Conservation (phyloP, 768 basidiomycete genomes). For the Chalciporus piperatus region DNA sequence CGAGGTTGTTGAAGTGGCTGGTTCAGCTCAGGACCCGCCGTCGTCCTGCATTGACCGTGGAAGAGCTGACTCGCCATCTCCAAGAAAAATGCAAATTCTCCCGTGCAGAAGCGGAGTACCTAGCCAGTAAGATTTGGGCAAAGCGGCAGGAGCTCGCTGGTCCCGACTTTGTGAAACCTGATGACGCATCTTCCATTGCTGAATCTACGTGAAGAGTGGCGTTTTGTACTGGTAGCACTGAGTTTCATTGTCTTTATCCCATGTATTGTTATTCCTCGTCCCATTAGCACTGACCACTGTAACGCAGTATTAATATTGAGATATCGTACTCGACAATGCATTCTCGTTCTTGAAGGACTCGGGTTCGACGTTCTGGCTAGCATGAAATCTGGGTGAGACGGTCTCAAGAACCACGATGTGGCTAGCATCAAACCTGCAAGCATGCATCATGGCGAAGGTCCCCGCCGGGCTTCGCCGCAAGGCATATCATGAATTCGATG, state of each 20-base stretch:
- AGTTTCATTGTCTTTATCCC: background rate
- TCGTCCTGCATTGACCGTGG: slow-evolving; percentile 15
- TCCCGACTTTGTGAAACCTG: slow-evolving; percentile 24
- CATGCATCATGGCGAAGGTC: no score
- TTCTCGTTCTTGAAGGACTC: slow-evolving; percentile 1
- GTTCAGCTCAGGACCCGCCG: slow-evolving; percentile 11
- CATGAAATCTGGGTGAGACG: no score
- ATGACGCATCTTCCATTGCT: slow-evolving; percentile 11
- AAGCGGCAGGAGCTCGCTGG: slow-evolving; percentile 17
- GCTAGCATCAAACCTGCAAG: no score
- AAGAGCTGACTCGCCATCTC: slow-evolving; percentile 21
- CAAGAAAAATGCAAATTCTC: slow-evolving; percentile 24
- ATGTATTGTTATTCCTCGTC: slow-evolving; percentile 7
- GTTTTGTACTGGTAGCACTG: background rate
- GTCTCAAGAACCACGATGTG: no score
- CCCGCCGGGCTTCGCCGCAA: no score
- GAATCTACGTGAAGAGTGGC: slow-evolving; percentile 4
- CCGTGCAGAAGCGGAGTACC: slow-evolving; percentile 16
- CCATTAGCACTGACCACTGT: background rate
- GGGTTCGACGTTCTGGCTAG: background rate
- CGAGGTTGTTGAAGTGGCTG: slow-evolving; percentile 19
- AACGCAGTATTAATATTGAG: background rate
- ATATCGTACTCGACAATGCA: background rate
- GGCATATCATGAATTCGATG: no score
- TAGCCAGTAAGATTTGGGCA: slow-evolving; percentile 25